Conservation (phyloP, 495 filamentous ascomycete genomes). For the Tuber melanosporum region DNA sequence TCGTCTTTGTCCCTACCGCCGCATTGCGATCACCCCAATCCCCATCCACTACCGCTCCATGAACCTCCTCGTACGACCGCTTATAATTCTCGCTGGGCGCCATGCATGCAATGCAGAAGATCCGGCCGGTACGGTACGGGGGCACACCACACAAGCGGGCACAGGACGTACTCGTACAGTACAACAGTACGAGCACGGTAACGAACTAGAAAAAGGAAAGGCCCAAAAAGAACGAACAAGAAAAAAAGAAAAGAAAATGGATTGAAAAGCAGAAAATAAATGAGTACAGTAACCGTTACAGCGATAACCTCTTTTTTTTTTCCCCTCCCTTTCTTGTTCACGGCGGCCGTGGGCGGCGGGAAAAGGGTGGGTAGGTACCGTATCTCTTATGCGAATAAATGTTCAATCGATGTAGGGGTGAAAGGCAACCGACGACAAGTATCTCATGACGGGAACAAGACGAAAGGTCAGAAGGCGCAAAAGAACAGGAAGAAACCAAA, state of each 20-base stretch:
- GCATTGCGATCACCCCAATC: slow-evolving; percentile 1
- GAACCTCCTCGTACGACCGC: slow-evolving; percentile 1
- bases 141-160: neutral
- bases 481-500: neutral
- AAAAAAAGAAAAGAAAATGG: slow-evolving; percentile 23
- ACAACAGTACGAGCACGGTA: neutral
- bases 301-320: neutral
- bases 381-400: neutral
- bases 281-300: slow-evolving; percentile 1
- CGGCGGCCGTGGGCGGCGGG: neutral
- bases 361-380: neutral
- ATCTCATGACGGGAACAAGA: slow-evolving; percentile 1
- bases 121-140: neutral
- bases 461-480: neutral
- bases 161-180: neutral
- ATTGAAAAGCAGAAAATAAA: slow-evolving; percentile 14
- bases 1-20: neutral
- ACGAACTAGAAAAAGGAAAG: neutral
- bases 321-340: neutral
- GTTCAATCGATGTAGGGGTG: slow-evolving; percentile 1
- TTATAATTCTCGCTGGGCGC: neutral
- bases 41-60: neutral
- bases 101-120: slow-evolving; percentile 4
- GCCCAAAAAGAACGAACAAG: slow-evolving; percentile 29
- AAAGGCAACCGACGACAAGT: neutral